Conservation (phyloP, 345 rosid species). For the Syzygium jambos region DNA sequence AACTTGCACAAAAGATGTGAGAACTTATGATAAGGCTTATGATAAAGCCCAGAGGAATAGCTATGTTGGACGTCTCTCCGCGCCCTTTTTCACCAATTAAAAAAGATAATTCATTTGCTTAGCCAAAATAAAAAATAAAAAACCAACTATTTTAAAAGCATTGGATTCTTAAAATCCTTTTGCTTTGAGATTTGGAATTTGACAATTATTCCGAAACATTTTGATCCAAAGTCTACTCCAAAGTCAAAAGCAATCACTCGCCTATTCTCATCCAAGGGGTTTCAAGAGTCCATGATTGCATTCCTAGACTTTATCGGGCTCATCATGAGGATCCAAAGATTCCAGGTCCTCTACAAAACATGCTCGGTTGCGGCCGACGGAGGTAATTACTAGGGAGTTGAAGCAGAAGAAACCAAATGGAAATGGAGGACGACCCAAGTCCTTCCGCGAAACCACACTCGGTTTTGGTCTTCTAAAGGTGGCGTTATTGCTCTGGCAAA, state of each 20-base stretch:
- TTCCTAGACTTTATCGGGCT: neutral
- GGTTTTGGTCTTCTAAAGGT: neutral
- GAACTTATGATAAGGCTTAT: neutral
- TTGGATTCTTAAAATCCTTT: neutral
- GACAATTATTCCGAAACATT: neutral
- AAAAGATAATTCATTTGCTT: neutral
- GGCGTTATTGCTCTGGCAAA: neutral
- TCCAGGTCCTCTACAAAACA: neutral
- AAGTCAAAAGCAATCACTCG: neutral
- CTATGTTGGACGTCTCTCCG: neutral
- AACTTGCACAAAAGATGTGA: neutral
- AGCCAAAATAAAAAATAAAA: neutral
- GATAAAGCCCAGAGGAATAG: neutral
- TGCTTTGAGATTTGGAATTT: neutral
- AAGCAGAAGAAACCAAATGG: neutral
- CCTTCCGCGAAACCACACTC: neutral
- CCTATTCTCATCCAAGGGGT: neutral
- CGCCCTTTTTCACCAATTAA: neutral
- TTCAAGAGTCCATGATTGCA: neutral
- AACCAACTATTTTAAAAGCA: neutral
- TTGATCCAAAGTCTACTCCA: neutral
- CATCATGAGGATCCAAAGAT: neutral
- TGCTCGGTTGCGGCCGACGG: neutral
- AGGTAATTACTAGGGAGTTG: neutral
- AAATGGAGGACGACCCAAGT: neutral